Evolutionary conservation across 352 stramenopile species (phyloP), one percentile per base, ranked within the genome.

Genomic region (Pythium brassicae): DNA sequence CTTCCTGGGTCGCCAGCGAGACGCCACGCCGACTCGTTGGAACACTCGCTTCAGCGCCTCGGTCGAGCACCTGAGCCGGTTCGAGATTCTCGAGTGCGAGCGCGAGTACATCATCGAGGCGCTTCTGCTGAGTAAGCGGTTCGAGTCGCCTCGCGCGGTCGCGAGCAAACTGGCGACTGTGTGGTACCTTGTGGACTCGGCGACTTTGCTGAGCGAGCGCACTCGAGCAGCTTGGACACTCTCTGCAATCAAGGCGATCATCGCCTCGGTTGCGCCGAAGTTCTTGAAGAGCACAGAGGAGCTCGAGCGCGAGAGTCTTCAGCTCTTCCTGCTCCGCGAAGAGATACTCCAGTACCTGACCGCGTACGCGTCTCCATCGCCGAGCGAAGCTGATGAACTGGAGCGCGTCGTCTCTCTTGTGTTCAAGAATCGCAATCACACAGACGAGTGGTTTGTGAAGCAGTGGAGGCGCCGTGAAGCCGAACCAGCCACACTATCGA

Each of bases 41-140:
- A 4, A 39, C 14, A 26, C 43, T 17, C 22, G 10, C n/a, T 47
- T 61, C n/a, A 39, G 20, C 2, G 44, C 39, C 11, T 65, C 65
- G 25, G 69, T 43, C 0, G 69, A 77, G 6, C 19, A 55, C 19
- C 40, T 80, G 40, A 66, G 70, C 35, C 64, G 40, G 3, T 70
- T 84, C 45, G 17, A 56, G 7, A 7, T 82, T 7, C 37, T 78
- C 20, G 54, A 59, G 42, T 67, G 50, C 43, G 62, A 77, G 25
- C 29, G 51, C 7, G n/a, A 11, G 14, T 72, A 66, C 29, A 54
- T 80, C 17, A 5, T 84, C 2, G 65, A 80, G 32, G 65, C 64
- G 23, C 32, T 79, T 19, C 32, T 84, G 4, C n/a, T 57, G 2
- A 74, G 64, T 35, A 64, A 48, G 44, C 49, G 43, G 0, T 82